Evolutionary conservation across 208 protist species (phyloP).

Genomic region (Jaenimonas drosophilae): DNA sequence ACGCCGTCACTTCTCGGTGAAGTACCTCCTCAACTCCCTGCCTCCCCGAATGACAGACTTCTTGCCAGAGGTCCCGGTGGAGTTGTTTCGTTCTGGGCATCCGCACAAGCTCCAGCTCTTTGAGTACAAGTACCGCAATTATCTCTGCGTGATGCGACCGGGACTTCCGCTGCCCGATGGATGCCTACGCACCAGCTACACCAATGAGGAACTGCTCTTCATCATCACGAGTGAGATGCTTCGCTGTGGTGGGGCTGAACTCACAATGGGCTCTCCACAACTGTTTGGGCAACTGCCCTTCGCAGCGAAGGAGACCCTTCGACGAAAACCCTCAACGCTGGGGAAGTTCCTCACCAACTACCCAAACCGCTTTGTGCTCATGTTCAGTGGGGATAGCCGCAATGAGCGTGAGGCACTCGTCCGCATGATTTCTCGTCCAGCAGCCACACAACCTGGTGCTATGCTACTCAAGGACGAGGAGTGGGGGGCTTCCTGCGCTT

Average conservation of each 20-base stretch:
- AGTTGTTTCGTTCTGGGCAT: constrained; percentile 19
- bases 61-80: constrained; percentile 18
- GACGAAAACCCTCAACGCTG: background rate
- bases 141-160: constrained; percentile 29
- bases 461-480: background rate
- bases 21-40: constrained; percentile 18
- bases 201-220: constrained; percentile 30
- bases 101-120: constrained; percentile 45
- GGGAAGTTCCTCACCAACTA: background rate
- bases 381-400: background rate
- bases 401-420: background rate
- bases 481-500: background rate
- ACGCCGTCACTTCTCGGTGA: constrained; percentile 23
- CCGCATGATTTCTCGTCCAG: background rate
- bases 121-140: constrained; percentile 33
- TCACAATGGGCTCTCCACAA: background rate
- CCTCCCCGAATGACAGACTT: constrained; percentile 28
- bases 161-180: constrained; percentile 43
- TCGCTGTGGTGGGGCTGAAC: background rate
- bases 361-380: constrained; percentile 1
- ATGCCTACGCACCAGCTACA: constrained; percentile 28
- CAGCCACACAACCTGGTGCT: background rate
- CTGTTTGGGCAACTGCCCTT: background rate
- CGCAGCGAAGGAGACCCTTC: background rate
- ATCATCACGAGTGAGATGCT: constrained; percentile 26